Percentiles rank a stretch among this genome's conserved stretches.
Conservation (phyloP, 352 stramenopile species). For the Thraustotheca clavata region DNA sequence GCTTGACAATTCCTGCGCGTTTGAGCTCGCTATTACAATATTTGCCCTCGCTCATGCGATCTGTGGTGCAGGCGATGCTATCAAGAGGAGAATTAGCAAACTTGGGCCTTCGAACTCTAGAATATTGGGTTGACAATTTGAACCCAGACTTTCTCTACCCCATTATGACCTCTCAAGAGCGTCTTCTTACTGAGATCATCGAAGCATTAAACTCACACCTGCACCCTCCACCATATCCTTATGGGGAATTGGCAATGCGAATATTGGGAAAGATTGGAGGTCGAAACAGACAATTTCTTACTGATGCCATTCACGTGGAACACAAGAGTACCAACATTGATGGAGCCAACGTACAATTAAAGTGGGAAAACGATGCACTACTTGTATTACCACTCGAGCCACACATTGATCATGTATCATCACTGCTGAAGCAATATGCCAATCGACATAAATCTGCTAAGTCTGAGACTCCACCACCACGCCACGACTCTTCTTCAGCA, state of each 20-base stretch:
- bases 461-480: neutral
- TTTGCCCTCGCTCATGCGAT: slow-evolving; percentile 92
- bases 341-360: slow-evolving; percentile 44
- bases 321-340: slow-evolving; percentile 37
- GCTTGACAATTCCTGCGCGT: slow-evolving; percentile 92
- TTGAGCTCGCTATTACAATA: slow-evolving; percentile 96
- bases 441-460: slow-evolving; percentile 10
- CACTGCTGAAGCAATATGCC: slow-evolving; percentile 4
- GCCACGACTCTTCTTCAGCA: neutral
- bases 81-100: slow-evolving; percentile 93
- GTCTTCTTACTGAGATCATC: slow-evolving; percentile 91
- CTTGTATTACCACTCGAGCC: slow-evolving; percentile 6
- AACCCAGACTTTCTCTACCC: slow-evolving; percentile 95
- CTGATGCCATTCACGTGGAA: slow-evolving; percentile 65
- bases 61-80: slow-evolving; percentile 91
- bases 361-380: slow-evolving; percentile 28
- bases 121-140: slow-evolving; percentile 99
- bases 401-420: neutral
- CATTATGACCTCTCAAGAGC: slow-evolving; percentile 87
- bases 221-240: slow-evolving; percentile 94
- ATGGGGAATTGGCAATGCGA: slow-evolving; percentile 92
- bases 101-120: slow-evolving; percentile 91
- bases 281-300: slow-evolving; percentile 85
- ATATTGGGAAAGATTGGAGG: slow-evolving; percentile 97
- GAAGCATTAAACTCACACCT: slow-evolving; percentile 93